Evolutionary conservation across 352 stramenopile genomes (phyloP), one percentile per base, ranked within the genome.

Genomic region (Pythium scleroteichum): DNA sequence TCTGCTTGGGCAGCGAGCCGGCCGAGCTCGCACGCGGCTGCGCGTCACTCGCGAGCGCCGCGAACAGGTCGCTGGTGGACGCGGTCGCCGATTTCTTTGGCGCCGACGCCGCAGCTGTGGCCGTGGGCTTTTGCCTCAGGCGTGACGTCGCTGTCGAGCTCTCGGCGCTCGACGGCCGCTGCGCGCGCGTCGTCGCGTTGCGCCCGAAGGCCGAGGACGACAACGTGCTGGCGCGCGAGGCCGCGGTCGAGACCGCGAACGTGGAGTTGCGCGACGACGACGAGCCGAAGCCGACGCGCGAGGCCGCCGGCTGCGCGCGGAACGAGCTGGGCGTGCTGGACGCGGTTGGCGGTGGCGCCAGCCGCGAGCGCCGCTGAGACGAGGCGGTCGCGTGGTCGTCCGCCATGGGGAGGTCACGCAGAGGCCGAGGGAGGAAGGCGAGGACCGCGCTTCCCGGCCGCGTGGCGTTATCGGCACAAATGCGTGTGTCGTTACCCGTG

Each of bases 41-140:
- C 16, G 5, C 38, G 52, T 54, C 60, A 38, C 40, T 61, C 53
- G 51, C 35, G 20, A 52, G n/a, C 61, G 53, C 52, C 35, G 61
- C 38, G 53, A 59, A 60, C 44, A 65, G 53, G 27, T 53, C 42
- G 45, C 51, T 38, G 22, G 53, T 53, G 17, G 53, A 22, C 6
- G 53, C 29, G 29, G 53, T 57, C 23, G 46, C 26, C 6, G 53
- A 23, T 19, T 49, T 33, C 35, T 55, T 66, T 17, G 59, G 51
- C 33, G 46, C 45, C 7, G 53, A 69, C 13, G 62, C 35, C 10
- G 57, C 29, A 12, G 60, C 46, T n/a, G 38, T 53, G 1, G 53
- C 10, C 46, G 60, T 38, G 0, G 78, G 75, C 52, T 88, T 89
- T 56, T 86, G 82, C 12, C 82, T 75, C 63, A 93, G 54, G 16